These are phyloP conservation scores for Rhazya stricta DNA, from an alignment of 257 asterid species.

Conservation along the genomic window DNA sequence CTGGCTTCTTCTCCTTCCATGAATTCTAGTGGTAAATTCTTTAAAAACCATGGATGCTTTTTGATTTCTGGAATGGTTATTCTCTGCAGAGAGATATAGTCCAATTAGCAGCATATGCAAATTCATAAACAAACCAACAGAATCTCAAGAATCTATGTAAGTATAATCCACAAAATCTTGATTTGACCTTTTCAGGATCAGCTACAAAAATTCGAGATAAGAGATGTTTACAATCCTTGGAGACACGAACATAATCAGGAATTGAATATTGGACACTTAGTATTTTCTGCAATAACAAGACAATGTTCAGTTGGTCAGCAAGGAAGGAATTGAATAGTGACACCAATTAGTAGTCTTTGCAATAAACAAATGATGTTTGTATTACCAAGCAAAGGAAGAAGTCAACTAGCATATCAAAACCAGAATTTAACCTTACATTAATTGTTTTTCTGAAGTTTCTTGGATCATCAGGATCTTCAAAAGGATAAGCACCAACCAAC, in stretches of 20 bases:
- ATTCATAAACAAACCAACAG: neutral
- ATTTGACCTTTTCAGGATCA: slow-evolving; percentile 66
- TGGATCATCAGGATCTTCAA: slow-evolving; percentile 90
- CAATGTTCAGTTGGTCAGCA: neutral
- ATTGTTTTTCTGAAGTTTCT: slow-evolving; percentile 83
- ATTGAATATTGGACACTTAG: slow-evolving; percentile 84
- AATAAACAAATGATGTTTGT: neutral
- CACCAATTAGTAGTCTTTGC: neutral
- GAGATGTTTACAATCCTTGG: slow-evolving; percentile 72
- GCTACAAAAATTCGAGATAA: slow-evolving; percentile 71
- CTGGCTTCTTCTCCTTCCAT: slow-evolving; percentile 52
- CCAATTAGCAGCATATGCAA: neutral
- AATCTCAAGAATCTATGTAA: neutral
- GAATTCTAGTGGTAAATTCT: slow-evolving; percentile 44
- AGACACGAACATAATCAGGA: slow-evolving; percentile 74
- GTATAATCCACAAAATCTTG: neutral
- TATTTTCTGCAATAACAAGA: slow-evolving; percentile 50
- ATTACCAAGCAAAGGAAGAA: neutral
- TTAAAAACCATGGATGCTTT: slow-evolving; percentile 74
- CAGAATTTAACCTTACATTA: slow-evolving; percentile 37
- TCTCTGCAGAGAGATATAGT: slow-evolving; percentile 39
- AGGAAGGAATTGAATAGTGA: neutral
- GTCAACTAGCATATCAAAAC: neutral
- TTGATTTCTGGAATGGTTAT: slow-evolving; percentile 69
- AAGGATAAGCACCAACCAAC: slow-evolving; percentile 93